Evolutionary conservation across 2,329 filamentous ascomycete genomes (phyloP).

Genomic region (Ophiocordyceps robertsii): DNA sequence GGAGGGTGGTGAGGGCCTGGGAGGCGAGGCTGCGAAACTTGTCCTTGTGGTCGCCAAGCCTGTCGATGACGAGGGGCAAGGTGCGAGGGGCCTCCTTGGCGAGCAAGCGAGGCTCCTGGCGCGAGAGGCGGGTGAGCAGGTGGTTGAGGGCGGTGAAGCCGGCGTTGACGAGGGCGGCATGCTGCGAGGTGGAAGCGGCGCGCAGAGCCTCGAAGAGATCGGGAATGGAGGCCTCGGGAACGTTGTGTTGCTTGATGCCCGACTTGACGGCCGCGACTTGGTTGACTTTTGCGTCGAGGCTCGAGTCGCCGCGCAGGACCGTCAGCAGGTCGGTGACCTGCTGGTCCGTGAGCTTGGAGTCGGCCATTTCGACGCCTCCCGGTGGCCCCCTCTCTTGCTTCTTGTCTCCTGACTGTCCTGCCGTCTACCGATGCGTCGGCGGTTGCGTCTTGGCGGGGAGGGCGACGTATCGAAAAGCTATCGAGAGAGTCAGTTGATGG

Average conservation of each 20-base stretch:
- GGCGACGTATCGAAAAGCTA: too few relatives aligned
- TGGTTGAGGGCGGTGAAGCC: conserved; percentile 83
- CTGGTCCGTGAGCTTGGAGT: conserved; percentile 41
- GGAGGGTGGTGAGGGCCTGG: conserved; percentile 67
- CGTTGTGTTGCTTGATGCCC: conserved; percentile 83
- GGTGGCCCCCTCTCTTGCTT: too few relatives aligned
- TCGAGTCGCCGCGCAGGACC: conserved; percentile 45
- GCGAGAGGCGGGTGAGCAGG: conserved; percentile 69
- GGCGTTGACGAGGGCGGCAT: conserved; percentile 64
- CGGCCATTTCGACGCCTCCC: conserved; percentile 27
- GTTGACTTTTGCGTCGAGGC: conserved; percentile 57
- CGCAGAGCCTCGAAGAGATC: conserved; percentile 74
- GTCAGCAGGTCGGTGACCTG: conserved; percentile 41
- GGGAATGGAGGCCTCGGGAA: conserved; percentile 59
- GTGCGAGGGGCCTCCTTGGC: conserved; percentile 57
- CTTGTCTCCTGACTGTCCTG: too few relatives aligned
- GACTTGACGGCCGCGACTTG: conserved; percentile 68
- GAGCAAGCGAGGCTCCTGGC: conserved; percentile 68
- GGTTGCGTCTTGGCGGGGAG: too few relatives aligned
- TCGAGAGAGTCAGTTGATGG: too few relatives aligned
- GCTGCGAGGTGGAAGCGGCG: conserved; percentile 60
- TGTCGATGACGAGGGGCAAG: conserved; percentile 65
- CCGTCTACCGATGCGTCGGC: too few relatives aligned
- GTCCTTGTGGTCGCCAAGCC: conserved; percentile 79
- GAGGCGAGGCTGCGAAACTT: conserved; percentile 64